These are phyloP conservation scores for Fusarium penzigii DNA, from an alignment of 2,329 filamentous ascomycete species.

Conservation along the genomic window DNA sequence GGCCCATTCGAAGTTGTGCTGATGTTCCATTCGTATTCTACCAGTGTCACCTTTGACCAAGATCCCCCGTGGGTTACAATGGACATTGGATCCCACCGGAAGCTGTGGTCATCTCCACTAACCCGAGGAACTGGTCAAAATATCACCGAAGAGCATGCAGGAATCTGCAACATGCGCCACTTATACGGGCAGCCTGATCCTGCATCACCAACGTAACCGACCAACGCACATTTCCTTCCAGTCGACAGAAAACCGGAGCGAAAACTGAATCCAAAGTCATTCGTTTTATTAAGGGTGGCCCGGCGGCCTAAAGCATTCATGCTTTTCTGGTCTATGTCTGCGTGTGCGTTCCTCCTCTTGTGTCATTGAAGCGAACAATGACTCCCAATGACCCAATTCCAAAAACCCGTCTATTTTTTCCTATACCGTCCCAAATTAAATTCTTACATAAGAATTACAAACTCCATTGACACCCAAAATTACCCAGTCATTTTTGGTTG, in stretches of 20 bases:
- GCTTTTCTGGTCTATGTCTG: slow-evolving; percentile 27
- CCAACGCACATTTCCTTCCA: background rate
- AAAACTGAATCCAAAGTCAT: background rate
- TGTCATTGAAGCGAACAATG: slow-evolving; percentile 21
- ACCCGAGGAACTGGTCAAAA: slow-evolving; percentile 25
- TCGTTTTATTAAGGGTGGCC: slow-evolving; percentile 13
- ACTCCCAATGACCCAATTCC: slow-evolving; percentile 13
- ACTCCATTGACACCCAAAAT: slow-evolving; percentile 19
- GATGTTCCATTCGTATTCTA: too few species aligned
- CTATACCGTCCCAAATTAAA: slow-evolving; percentile 25
- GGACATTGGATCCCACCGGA: too few species aligned
- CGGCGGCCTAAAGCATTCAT: slow-evolving; percentile 22
- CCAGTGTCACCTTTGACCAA: too few species aligned
- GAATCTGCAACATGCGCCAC: slow-evolving; percentile 18
- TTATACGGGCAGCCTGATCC: too few species aligned
- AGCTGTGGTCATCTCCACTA: slow-evolving; percentile 15
- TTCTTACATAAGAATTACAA: slow-evolving; percentile 21
- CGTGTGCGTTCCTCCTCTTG: slow-evolving; percentile 24
- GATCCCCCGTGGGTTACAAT: too few species aligned
- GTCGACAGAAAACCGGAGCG: too few species aligned
- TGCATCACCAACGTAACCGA: background rate
- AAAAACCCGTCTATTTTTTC: slow-evolving; percentile 30
- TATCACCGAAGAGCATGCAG: slow-evolving; percentile 24
- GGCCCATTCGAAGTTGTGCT: too few species aligned
- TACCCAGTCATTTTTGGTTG: slow-evolving; percentile 20